Evolutionary conservation across 768 basidiomycete species (phyloP), one percentile per base, ranked within the genome.

Genomic region (Boletus rufocinnamomeus): DNA sequence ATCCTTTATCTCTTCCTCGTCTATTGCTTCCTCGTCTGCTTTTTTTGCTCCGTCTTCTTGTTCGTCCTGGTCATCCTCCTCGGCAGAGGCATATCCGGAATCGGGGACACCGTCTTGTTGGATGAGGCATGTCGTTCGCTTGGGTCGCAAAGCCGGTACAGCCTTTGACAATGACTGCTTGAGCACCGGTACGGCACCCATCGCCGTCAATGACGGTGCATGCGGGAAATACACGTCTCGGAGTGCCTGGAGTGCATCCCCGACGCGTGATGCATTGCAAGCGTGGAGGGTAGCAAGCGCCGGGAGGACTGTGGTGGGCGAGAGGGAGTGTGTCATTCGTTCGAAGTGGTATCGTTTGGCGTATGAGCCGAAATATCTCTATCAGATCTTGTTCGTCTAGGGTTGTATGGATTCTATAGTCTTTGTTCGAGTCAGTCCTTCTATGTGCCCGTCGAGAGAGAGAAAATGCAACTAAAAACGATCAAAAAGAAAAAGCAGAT

Each of bases 81-180:
- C 86, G 27, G 85, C 87, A 41, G 88, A 89, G 6, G 87, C 90
- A 62, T 91, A 91, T 37, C 90, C 90, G 13, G 89, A 91, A 71
- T 92, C 89, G 1, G 85, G 84, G 4, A 83, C 77, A 19, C 74
- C 74, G 10, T 67, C 72, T 51, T 80, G 79, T 56, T 78, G 78
- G 27, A 77, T 69, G 53, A 67, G 60, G 34, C 46, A 55, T 11
- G 30, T 55, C 16, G 44, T 58, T 52, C 54, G 68, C 30, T 69
- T 62, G 65, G 70, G 53, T 64, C 67, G 50, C 68, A 74, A 38
- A 72, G 60, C 28, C 63, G 54, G 50, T 6, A 71, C 54, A 28
- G 57, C 55, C 1, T 50, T 40, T 2, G 58, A 55, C 35, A 69
- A 34, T 5, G 57, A 56, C 49, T 59, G 50, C 58, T 32, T 69